These are phyloP conservation scores for Taiozyma sp. DNA, from an alignment of 1,139 yeast species.

Conservation along the genomic window DNA sequence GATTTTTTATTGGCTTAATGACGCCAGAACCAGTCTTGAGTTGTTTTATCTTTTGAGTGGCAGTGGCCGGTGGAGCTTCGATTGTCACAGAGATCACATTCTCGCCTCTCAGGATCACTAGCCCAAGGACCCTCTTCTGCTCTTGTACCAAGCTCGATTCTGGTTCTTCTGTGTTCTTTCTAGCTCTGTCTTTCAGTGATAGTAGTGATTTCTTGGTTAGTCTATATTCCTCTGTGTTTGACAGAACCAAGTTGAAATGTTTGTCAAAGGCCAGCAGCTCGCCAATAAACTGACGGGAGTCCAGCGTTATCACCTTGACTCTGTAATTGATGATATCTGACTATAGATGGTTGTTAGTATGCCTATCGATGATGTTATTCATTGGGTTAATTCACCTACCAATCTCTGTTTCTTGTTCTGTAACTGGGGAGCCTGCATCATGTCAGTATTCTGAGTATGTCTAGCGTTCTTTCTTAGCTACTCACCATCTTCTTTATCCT, in stretches of 20 bases:
- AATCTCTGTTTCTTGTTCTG: conserved; percentile 40
- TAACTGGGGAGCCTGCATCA: conserved; percentile 13
- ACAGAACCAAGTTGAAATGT: conserved; percentile 79
- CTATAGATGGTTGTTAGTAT: conserved; percentile 16
- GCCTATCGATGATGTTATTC: background rate
- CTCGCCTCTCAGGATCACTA: conserved; percentile 83
- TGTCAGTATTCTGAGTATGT: background rate
- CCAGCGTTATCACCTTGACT: conserved; percentile 66
- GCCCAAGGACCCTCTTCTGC: conserved; percentile 70
- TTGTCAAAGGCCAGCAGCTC: conserved; percentile 83
- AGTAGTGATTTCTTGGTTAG: conserved; percentile 55
- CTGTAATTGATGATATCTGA: conserved; percentile 70
- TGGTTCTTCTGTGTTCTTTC: conserved; percentile 23
- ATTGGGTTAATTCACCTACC: conserved; percentile 9
- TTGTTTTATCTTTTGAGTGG: conserved; percentile 13
- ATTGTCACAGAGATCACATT: conserved; percentile 79
- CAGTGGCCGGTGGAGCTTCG: conserved; percentile 62
- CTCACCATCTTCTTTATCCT: background rate
- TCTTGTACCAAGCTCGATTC: conserved; percentile 35
- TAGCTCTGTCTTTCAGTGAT: conserved; percentile 32
- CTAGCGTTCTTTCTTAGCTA: background rate
- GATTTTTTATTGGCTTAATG: conserved; percentile 20
- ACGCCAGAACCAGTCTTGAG: conserved; percentile 21
- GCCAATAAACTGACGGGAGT: conserved; percentile 74
- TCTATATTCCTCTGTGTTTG: conserved; percentile 82